Conservation (phyloP, 2,329 filamentous ascomycete genomes). For the Colletotrichum shisoi region DNA sequence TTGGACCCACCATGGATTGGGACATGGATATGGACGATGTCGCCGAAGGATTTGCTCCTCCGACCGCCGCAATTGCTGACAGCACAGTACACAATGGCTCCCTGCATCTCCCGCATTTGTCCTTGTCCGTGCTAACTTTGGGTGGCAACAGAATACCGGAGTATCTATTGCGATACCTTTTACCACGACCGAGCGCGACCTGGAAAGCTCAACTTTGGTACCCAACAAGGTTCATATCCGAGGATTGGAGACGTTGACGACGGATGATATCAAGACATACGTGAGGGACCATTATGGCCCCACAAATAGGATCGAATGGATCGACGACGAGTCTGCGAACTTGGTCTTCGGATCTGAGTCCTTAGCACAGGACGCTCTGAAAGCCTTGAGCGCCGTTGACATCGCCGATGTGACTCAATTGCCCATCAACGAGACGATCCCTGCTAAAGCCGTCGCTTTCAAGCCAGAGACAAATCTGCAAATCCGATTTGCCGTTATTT, state of each 20-base stretch:
- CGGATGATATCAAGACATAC: constrained; percentile 80
- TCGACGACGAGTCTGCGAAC: constrained; percentile 91
- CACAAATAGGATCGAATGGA: constrained; percentile 82
- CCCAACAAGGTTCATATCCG: constrained; percentile 78
- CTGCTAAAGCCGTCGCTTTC: constrained; percentile 72
- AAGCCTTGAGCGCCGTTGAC: constrained; percentile 60
- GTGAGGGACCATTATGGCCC: constrained; percentile 70
- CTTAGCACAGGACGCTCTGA: constrained; percentile 62
- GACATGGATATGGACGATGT: constrained; percentile 77
- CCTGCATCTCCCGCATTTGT: neutral
- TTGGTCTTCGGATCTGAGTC: constrained; percentile 72
- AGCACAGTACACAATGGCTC: constrained; percentile 6
- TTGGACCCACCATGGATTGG: constrained; percentile 64
- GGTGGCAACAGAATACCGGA: constrained; percentile 3
- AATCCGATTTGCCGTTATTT: constrained; percentile 75
- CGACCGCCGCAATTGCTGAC: neutral
- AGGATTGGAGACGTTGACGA: constrained; percentile 82
- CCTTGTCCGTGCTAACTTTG: constrained; percentile 10
- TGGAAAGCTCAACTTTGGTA: constrained; percentile 22
- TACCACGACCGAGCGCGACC: constrained; percentile 14
- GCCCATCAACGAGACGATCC: constrained; percentile 69
- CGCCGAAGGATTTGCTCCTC: constrained; percentile 47
- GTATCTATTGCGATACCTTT: neutral
- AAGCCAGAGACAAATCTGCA: constrained; percentile 74
- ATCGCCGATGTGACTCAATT: constrained; percentile 63